phyloP scores from a whole-genome alignment of 2,329 filamentous ascomycete species.

The Hirsutella rhossiliensis region DNA sequence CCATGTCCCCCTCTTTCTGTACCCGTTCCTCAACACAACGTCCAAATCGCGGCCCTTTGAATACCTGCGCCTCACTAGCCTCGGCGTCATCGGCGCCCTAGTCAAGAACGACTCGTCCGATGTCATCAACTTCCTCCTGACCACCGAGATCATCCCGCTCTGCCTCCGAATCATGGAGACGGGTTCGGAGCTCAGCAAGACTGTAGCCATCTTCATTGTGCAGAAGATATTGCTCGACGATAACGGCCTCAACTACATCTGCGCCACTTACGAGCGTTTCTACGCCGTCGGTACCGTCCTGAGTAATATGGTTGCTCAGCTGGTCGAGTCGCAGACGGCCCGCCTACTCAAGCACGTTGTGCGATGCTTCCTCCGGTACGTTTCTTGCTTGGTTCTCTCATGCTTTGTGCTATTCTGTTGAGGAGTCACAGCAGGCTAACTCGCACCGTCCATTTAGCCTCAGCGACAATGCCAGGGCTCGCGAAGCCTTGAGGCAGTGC shows the following conservation, averaged over 20 bases:
- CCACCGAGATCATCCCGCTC: slow-evolving; percentile 95
- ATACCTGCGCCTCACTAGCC: slow-evolving; percentile 87
- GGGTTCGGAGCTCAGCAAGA: slow-evolving; percentile 95
- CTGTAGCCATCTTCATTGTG: slow-evolving; percentile 97
- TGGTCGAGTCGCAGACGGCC: slow-evolving; percentile 96
- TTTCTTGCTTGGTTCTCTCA: slow-evolving; percentile 15
- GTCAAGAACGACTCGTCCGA: slow-evolving; percentile 99
- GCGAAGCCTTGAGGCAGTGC: slow-evolving; percentile 89
- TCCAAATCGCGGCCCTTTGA: slow-evolving; percentile 97
- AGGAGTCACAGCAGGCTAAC: slow-evolving; percentile 6
- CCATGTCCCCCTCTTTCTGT: slow-evolving; percentile 94
- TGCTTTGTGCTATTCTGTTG: background rate
- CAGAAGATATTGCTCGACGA: slow-evolving; percentile 98
- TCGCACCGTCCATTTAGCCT: slow-evolving; percentile 46
- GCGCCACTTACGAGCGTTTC: slow-evolving; percentile 95
- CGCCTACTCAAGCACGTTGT: slow-evolving; percentile 95
- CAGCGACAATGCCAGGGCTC: slow-evolving; percentile 89
- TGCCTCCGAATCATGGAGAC: slow-evolving; percentile 99
- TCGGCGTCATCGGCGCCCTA: slow-evolving; percentile 91
- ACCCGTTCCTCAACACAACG: slow-evolving; percentile 96
- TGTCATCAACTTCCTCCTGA: slow-evolving; percentile 97
- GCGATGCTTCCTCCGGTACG: slow-evolving; percentile 82
- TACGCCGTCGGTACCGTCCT: slow-evolving; percentile 95
- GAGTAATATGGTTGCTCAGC: slow-evolving; percentile 96
- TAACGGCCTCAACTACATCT: slow-evolving; percentile 94